Evolutionary conservation across 805 yeast species (phyloP).

Genomic region (Kurtzmaniella fragi): DNA sequence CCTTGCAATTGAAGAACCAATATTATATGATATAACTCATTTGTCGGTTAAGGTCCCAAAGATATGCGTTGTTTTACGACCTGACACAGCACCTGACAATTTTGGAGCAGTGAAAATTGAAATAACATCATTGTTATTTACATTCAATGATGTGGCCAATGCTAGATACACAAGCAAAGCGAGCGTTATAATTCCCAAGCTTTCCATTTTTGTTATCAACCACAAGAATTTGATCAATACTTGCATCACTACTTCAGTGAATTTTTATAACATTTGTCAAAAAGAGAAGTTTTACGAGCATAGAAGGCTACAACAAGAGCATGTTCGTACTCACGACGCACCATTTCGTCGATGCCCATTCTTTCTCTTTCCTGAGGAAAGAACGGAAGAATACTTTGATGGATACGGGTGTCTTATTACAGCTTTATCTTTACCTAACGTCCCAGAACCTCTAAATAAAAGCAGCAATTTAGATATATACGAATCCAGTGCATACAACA

Average conservation of each 20-base stretch:
- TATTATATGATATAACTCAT: constrained; percentile 64
- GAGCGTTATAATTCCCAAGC: constrained; percentile 44
- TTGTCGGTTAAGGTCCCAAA: constrained; percentile 52
- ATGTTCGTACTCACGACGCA: constrained; percentile 67
- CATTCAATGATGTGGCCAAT: constrained; percentile 68
- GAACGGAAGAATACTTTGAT: constrained; percentile 44
- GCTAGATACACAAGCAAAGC: constrained; percentile 53
- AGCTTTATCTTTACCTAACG: constrained; percentile 58
- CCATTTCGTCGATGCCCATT: constrained; percentile 81
- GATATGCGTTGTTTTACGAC: constrained; percentile 37
- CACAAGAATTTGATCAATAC: not conserved
- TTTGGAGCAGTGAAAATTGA: constrained; percentile 10
- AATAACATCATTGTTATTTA: constrained; percentile 27
- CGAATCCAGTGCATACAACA: constrained; percentile 9
- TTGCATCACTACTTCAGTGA: constrained; percentile 43
- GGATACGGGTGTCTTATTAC: constrained; percentile 52
- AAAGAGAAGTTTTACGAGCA: constrained; percentile 44
- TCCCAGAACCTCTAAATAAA: constrained; percentile 53
- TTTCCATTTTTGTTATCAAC: constrained; percentile 14
- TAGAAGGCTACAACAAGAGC: constrained; percentile 54
- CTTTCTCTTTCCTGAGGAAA: constrained; percentile 48
- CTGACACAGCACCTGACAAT: constrained; percentile 13
- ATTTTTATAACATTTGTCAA: constrained; percentile 55
- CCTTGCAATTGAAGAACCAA: constrained; percentile 50
- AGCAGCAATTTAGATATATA: constrained; percentile 18